Base-by-base conservation (phyloP, 1,284 basidiomycete genomes). In the Sanghuangporus weigelae region DNA sequence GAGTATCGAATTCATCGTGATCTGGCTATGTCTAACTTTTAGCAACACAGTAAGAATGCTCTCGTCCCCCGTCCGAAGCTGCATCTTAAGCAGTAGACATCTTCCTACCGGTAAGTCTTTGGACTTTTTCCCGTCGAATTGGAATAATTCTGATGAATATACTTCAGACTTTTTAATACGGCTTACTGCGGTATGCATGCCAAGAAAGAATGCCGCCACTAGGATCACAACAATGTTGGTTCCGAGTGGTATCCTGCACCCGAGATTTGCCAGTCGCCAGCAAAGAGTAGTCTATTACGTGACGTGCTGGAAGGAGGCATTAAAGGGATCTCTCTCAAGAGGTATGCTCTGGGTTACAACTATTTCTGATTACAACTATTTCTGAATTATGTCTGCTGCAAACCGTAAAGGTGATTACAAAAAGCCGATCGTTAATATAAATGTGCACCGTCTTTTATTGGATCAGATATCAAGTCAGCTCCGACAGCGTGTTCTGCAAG, bases 401-500 rank as follows among this genome's bases (percentile, higher is more conserved):
- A 38, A 38, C 7, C 16, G 14, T 31, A 16, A 54, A 68, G 68
- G 57, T 61, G 75, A 76, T 70, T 38, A 68, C 70, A 40, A 72
- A 75, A 63, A 77, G 74, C 59, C 75, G 71, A 67, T 70, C 5
- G 65, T 64, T 57, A 71, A 73, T 50, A 42, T 74, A 23, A 68
- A 64, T n/a, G 61, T 75, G 2, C 79, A 80, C 65, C 71, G 76
- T 14, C 69, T 75, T n/a, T 71, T 89, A 10, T 70, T 72, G 12
- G 73, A 48, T 8, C 86, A 90, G 58, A 78, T 89, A 44, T 74
- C 75, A 1, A 86, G 90, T 69, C 77, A 88, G 19, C 76, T 92
- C 11, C 87, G 90, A 50, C 71, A 88, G 19, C 84, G 90, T 21
- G 81, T 90, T 14, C 74, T 92, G 2, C 90, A 92, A 70, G 90